Base-by-base conservation (phyloP, 805 yeast genomes). In the Ogataea methylovora region DNA sequence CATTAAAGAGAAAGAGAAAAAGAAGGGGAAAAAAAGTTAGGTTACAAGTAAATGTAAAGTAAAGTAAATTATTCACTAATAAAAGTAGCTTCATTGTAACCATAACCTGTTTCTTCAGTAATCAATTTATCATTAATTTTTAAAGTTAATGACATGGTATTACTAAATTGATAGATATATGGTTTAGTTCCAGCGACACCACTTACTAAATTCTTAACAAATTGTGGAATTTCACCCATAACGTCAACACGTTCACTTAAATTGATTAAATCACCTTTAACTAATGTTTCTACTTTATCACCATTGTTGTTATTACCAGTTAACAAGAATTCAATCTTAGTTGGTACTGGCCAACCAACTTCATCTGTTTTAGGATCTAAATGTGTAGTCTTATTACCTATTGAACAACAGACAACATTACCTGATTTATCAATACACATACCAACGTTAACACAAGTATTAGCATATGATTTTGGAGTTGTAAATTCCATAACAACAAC, bases 161-260 rank as follows among this genome's bases (percentile, higher is more conserved):
- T 80, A 56, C 81, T 73, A 64, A 76, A 92, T 65, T 92, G 97
- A 62, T 88, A 92, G 51, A 92, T 90, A 65, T 75, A 90, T n/a
- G 98, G 98, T 56, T 82, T 84, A 19, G 97, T 80, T 33, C 97
- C 98, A 12, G 92, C 92, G 35, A 90, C 94, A 38, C 95, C 95
- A 42, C 88, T 77, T 30, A 85, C 97, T 39, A 92, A 83, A 49
- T 79, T 83, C 64, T 90, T 92, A 46, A 92, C 94, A 60, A 92
- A 87, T 43, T 76, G 79, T 19, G 98, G 98, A 39, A 92, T 80
- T 63, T 92, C 97, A 33, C 87, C 84, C 97, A 92, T 87, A 39
- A 92, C 97, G 61, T 92, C 98, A 38, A 92, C 88, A 55, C 97
- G 78, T 64, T 86, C 97, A 34, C 85, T 76, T 40, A 84, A 61